Conservation (phyloP, 441 rosid species). For the Breynia disticha region DNA sequence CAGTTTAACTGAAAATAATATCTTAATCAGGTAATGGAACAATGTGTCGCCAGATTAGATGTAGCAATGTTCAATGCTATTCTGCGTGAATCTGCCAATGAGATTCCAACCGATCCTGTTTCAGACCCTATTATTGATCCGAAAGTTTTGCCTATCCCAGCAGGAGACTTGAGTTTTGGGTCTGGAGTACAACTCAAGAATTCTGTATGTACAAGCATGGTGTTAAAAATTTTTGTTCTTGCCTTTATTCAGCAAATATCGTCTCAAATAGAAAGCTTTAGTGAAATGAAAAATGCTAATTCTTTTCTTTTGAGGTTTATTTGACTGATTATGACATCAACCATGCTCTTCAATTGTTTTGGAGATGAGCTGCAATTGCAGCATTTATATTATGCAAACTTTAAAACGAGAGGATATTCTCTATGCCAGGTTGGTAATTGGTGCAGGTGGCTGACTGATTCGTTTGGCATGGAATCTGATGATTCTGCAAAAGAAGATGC, state of each 20-base stretch:
- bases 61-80: slow-evolving; percentile 92
- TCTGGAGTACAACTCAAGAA: slow-evolving; percentile 88
- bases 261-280: neutral
- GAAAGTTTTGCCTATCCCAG: slow-evolving; percentile 67
- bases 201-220: slow-evolving; percentile 37
- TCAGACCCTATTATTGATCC: slow-evolving; percentile 82
- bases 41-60: slow-evolving; percentile 62
- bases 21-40: slow-evolving; percentile 61
- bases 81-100: slow-evolving; percentile 74
- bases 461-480: slow-evolving; percentile 44
- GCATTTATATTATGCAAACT: neutral
- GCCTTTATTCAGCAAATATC: neutral
- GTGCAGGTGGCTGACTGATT: slow-evolving; percentile 66
- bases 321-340: too few relatives aligned
- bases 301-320: neutral
- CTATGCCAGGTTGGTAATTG: slow-evolving; percentile 71
- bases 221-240: neutral
- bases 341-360: neutral
- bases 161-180: slow-evolving; percentile 85
- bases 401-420: slow-evolving; percentile 3
- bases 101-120: slow-evolving; percentile 83
- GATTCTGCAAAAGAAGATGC: slow-evolving; percentile 29
- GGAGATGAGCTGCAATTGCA: neutral
- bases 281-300: neutral
- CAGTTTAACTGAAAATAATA: slow-evolving; percentile 9